These are phyloP conservation scores for Elymus sibiricus DNA, from an alignment of 176 grass and related monocot genomes.

Conservation along the genomic window DNA sequence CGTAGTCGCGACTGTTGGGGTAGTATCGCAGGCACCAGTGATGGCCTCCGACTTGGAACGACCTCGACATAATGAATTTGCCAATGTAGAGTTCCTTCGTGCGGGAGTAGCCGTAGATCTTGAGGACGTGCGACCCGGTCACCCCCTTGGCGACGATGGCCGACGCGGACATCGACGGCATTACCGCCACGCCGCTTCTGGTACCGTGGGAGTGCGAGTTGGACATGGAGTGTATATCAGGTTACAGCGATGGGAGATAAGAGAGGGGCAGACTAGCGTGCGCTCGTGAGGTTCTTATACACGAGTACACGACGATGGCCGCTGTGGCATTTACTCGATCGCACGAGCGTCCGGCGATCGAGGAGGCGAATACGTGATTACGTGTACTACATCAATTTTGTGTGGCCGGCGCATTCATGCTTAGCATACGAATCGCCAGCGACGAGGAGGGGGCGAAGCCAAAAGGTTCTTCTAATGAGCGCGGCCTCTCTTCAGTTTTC, in stretches of 20 bases:
- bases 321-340: background rate
- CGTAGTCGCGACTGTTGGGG: background rate
- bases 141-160: background rate
- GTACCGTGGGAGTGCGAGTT: background rate
- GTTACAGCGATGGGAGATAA: background rate
- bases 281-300: background rate
- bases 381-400: background rate
- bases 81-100: background rate
- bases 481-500: background rate
- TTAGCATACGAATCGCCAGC: background rate
- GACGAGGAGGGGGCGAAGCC: background rate
- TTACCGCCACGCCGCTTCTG: background rate
- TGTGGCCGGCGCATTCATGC: background rate
- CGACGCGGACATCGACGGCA: background rate
- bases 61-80: background rate
- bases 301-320: background rate
- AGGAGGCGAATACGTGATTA: background rate
- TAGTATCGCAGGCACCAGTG: background rate
- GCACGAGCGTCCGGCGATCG: background rate
- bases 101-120: background rate
- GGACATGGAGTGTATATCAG: background rate
- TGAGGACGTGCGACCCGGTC: background rate
- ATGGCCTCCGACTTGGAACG: background rate
- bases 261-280: background rate
- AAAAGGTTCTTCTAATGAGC: background rate